Evolutionary conservation across 345 rosid genomes (phyloP).

Genomic region (Gossypium bickii): DNA sequence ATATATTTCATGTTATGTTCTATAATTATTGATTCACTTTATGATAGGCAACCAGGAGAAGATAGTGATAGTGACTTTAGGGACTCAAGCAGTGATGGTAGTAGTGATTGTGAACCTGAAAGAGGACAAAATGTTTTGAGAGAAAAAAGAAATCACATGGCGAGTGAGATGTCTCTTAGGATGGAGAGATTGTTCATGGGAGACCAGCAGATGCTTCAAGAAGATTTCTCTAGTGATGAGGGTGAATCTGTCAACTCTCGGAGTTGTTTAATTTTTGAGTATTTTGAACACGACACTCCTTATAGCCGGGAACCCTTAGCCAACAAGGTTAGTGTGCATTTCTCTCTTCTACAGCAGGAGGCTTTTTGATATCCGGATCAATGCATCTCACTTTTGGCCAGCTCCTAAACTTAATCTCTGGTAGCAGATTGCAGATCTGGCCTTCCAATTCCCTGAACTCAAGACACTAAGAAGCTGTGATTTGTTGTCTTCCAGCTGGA

Average conservation of each 20-base stretch:
- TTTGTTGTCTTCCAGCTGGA: slow-evolving; percentile 38
- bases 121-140: slow-evolving; percentile 32
- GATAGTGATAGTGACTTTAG: slow-evolving; percentile 75
- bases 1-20: slow-evolving; percentile 2
- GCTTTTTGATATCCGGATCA: neutral
- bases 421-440: slow-evolving; percentile 62
- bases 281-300: slow-evolving; percentile 72
- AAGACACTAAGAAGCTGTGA: slow-evolving; percentile 70
- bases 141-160: slow-evolving; percentile 26
- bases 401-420: neutral
- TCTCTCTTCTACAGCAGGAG: slow-evolving; percentile 2
- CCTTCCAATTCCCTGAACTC: slow-evolving; percentile 57
- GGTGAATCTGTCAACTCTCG: slow-evolving; percentile 51
- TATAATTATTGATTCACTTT: slow-evolving; percentile 8
- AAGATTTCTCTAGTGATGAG: slow-evolving; percentile 69
- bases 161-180: slow-evolving; percentile 27
- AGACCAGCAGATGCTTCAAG: slow-evolving; percentile 35
- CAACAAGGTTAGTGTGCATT: slow-evolving; percentile 58
- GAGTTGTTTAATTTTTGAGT: slow-evolving; percentile 60
- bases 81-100: slow-evolving; percentile 77
- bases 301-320: slow-evolving; percentile 86
- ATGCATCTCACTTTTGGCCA: neutral
- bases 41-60: slow-evolving; percentile 44
- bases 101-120: slow-evolving; percentile 70
- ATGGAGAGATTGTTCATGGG: slow-evolving; percentile 49